phyloP scores from a whole-genome alignment of 192 early-diverging fungal species.

The Helicostylum pulchrum region DNA sequence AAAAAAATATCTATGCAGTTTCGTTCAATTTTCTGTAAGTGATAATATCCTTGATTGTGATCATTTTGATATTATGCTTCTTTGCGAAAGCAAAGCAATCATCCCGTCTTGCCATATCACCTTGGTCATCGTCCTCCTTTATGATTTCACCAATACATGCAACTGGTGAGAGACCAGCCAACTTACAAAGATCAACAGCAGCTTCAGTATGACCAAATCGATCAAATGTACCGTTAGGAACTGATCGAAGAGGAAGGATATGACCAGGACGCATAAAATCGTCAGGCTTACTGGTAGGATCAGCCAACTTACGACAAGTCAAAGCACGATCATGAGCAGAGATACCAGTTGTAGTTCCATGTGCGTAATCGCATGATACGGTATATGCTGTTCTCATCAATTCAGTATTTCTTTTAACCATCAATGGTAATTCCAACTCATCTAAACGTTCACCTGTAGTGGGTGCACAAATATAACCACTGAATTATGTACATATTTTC shows the following conservation, averaged over 20 bases:
- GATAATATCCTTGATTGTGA: conserved; percentile 86
- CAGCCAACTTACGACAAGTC: conserved; percentile 76
- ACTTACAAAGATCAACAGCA: conserved; percentile 78
- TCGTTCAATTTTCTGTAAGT: conserved; percentile 49
- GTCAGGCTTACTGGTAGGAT: conserved; percentile 58
- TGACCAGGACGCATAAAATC: conserved; percentile 92
- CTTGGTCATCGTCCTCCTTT: conserved; percentile 70
- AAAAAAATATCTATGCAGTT: not conserved
- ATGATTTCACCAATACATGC: conserved; percentile 94
- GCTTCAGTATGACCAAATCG: conserved; percentile 97
- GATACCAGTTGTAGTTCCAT: conserved; percentile 92
- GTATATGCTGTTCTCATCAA: conserved; percentile 93
- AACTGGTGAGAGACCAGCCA: conserved; percentile 78
- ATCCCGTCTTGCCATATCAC: conserved; percentile 91
- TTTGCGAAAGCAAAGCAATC: conserved; percentile 86
- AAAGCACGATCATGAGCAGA: conserved; percentile 86
- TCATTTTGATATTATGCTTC: conserved; percentile 78
- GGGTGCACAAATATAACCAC: conserved; percentile 91
- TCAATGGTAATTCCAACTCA: conserved; percentile 83
- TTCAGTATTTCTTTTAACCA: conserved; percentile 93
- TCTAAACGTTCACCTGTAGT: conserved; percentile 76
- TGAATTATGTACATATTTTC: conserved; percentile 24
- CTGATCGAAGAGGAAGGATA: conserved; percentile 87
- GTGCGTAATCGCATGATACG: conserved; percentile 81
- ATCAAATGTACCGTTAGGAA: conserved; percentile 75